A percentile compares a stretch with the other conserved stretches of the same genome.
phyloP scores from a whole-genome alignment of 306 rosid genomes.

The Elaeagnus macrophylla region DNA sequence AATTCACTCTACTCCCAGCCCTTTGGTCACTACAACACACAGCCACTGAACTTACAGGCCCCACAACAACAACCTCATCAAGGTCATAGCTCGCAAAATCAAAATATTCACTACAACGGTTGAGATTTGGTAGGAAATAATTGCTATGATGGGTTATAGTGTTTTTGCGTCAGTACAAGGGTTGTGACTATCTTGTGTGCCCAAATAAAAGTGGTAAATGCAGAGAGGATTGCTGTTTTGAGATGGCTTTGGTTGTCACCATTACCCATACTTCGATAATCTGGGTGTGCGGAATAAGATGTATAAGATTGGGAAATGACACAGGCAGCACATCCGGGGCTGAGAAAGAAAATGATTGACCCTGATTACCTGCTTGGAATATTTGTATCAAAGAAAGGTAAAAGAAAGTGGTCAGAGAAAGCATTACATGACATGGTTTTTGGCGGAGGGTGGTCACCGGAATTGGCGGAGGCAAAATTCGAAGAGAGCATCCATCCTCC shows the following conservation, averaged over 20 bases:
- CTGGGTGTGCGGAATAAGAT: conserved; percentile 37
- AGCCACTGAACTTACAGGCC: conserved; percentile 72
- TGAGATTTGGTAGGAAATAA: conserved; percentile 31
- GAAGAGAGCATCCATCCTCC: too few relatives aligned
- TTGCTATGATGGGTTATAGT: conserved; percentile 84
- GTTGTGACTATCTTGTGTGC: conserved; percentile 77
- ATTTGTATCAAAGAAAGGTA: conserved; percentile 53
- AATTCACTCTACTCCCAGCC: conserved; percentile 94
- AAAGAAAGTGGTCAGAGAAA: conserved; percentile 18
- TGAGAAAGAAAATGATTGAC: conserved; percentile 58
- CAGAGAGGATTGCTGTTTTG: conserved; percentile 22
- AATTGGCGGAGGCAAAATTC: not conserved
- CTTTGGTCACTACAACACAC: conserved; percentile 90
- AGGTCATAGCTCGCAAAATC: conserved; percentile 85
- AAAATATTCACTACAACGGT: conserved; percentile 87
- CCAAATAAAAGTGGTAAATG: conserved; percentile 38
- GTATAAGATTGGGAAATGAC: conserved; percentile 36
- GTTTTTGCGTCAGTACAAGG: conserved; percentile 63
- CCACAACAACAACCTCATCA: conserved; percentile 72
- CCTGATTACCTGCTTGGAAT: conserved; percentile 61
- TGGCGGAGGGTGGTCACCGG: conserved; percentile 31
- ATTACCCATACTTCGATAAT: not conserved
- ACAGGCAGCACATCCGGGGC: conserved; percentile 62
- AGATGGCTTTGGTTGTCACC: too few relatives aligned
- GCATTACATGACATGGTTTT: conserved; percentile 67